These are phyloP conservation scores for Aspergillus awamori DNA, from an alignment of 2,329 filamentous ascomycete genomes.

Conservation along the genomic window DNA sequence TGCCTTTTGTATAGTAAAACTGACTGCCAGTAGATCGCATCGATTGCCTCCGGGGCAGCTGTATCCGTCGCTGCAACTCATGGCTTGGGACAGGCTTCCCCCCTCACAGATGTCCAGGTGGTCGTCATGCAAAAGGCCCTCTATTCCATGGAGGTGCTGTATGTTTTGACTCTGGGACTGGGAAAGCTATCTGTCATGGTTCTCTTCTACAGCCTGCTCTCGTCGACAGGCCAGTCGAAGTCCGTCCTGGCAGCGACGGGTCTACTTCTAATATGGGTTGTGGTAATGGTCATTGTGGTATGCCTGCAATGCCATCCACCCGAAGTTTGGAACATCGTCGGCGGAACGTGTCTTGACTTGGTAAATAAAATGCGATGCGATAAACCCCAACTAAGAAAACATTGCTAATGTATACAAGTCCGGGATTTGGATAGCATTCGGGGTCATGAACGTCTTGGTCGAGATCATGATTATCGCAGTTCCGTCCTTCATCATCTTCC, in stretches of 20 bases:
- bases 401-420: neutral
- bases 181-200: slow-evolving; percentile 3
- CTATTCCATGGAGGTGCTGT: neutral
- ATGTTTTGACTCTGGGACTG: slow-evolving; percentile 3
- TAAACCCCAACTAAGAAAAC: neutral
- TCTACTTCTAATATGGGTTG: neutral
- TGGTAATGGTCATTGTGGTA: neutral
- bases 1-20: neutral
- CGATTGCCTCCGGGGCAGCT: neutral
- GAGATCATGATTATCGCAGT: neutral
- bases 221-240: neutral
- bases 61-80: slow-evolving; percentile 4
- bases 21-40: neutral
- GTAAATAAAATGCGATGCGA: neutral
- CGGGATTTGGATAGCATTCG: neutral
- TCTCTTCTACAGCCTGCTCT: slow-evolving; percentile 3
- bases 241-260: neutral
- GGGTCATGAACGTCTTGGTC: neutral
- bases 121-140: neutral
- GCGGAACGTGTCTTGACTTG: neutral
- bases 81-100: neutral
- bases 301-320: neutral
- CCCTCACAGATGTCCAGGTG: neutral
- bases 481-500: neutral
- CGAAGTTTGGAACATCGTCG: slow-evolving; percentile 1